Base-by-base conservation (phyloP, 1,284 basidiomycete species). In the Malassezia restricta region DNA sequence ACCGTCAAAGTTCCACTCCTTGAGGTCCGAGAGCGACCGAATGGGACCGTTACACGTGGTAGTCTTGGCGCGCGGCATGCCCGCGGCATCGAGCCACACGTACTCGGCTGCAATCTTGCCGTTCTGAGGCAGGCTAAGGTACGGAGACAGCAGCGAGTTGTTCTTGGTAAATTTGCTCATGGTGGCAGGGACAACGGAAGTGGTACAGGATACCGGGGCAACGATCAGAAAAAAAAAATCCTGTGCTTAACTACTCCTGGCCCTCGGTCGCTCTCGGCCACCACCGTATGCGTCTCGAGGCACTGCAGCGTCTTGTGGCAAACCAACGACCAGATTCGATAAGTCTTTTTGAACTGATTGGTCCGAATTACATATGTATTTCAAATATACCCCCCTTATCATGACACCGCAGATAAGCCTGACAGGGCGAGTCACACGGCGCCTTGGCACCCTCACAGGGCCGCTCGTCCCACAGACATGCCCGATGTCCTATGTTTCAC, bases 1-100 rank as follows among this genome's bases (percentile, higher is more conserved):
- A 32, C 92, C 92, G 76, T 98, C 92, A 74, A 98, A 98, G 80
- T 98, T 94, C 92, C 92, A 98, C 76, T 86, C 82, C 71, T 89
- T 87, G 61, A 92, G 83, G 72, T 86, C 81, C 66, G 64, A 59
- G 47, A 74, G 56, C 40, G 65, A 67, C 68, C 85, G 86, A 72
- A 89, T 81, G 75, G 84, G 83, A 76, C 85, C 83, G 75, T 79
- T 76, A 71, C 88, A 81, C 55, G 88, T 90, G 40, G 69, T 72
- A 51, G 68, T 71, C 69, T 72, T 72, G 37, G 62, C 62, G 24
- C 69, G 68, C 37, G 68, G 61, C 56, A 58, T 40, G 58, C 68
- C 69, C 54, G 87, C 87, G 47, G 65, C 72, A 54, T 74, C 72
- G 41, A 72, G 62, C 69, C 69, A 72, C 60, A 72, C 61, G 63